Percentiles rank a stretch among this genome's conserved stretches.
phyloP scores from a whole-genome alignment of 768 basidiomycete genomes.

The Myochromella boudieri region DNA sequence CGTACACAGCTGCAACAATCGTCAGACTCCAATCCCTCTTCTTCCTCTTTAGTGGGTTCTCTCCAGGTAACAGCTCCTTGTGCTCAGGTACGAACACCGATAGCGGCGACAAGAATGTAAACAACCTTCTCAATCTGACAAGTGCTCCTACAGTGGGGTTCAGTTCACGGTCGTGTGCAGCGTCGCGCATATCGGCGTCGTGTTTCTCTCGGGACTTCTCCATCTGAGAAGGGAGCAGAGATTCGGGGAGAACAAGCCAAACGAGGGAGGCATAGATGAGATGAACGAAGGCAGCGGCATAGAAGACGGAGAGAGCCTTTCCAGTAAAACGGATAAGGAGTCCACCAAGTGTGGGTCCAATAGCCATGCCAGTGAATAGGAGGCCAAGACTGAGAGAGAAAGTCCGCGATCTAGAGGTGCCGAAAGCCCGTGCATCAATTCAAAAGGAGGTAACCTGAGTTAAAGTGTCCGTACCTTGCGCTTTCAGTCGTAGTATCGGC shows the following conservation, averaged over 20 bases:
- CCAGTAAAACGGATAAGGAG: constrained; percentile 60
- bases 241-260: constrained; percentile 75
- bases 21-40: constrained; percentile 67
- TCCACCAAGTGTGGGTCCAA: constrained; percentile 76
- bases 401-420: constrained; percentile 48
- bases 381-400: constrained; percentile 71
- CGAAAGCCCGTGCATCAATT: neutral
- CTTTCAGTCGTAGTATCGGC: constrained; percentile 63
- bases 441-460: neutral
- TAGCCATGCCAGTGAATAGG: constrained; percentile 68
- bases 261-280: constrained; percentile 46
- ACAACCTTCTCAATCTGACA: constrained; percentile 42
- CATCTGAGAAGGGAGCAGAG: constrained; percentile 57
- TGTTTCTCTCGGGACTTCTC: constrained; percentile 35
- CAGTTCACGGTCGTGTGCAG: constrained; percentile 14
- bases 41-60: constrained; percentile 38
- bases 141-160: constrained; percentile 24
- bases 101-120: constrained; percentile 73
- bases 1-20: constrained; percentile 53
- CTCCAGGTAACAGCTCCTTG: constrained; percentile 16
- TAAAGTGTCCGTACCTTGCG: constrained; percentile 40
- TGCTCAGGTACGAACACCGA: constrained; percentile 54
- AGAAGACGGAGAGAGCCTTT: constrained; percentile 67
- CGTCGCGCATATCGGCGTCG: constrained; percentile 27
- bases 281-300: constrained; percentile 54